Evolutionary conservation across 1,139 yeast genomes (phyloP).

Genomic region (Casaregolazyma suthepensis): DNA sequence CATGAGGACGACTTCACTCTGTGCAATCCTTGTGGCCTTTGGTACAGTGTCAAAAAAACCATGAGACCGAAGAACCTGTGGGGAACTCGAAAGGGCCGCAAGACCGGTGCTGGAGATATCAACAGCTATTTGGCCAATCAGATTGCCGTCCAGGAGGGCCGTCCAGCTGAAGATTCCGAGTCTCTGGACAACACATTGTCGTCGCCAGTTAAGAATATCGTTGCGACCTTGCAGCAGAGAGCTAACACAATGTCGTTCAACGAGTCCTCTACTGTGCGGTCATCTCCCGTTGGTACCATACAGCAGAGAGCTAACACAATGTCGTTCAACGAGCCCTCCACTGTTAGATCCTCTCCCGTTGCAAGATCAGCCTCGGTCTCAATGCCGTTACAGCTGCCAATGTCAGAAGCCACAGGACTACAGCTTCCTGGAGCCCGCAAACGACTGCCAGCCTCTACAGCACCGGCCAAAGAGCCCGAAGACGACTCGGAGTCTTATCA

Average conservation of each 20-base stretch:
- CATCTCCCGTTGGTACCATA: slow-evolving; percentile 3
- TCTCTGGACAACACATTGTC: background rate
- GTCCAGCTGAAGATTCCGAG: background rate
- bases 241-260: background rate
- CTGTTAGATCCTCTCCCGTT: background rate
- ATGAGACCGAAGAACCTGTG: slow-evolving; percentile 33
- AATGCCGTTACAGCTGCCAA: slow-evolving; percentile 5
- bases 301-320: background rate
- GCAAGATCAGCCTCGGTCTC: background rate
- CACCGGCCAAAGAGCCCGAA: slow-evolving; percentile 3
- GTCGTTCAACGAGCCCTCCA: background rate
- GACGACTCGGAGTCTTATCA: background rate
- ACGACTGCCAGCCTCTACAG: background rate
- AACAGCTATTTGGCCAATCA: slow-evolving; percentile 6
- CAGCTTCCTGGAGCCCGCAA: background rate
- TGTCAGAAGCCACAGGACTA: slow-evolving; percentile 6
- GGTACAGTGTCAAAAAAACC: slow-evolving; percentile 26
- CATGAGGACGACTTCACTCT: slow-evolving; percentile 20
- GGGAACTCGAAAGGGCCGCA: slow-evolving; percentile 18
- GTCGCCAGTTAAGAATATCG: no score
- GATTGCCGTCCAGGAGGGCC: background rate
- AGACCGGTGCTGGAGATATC: slow-evolving; percentile 4
- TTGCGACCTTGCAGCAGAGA: slow-evolving; percentile 1
- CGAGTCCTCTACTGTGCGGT: background rate
- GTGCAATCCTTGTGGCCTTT: slow-evolving; percentile 37